These are phyloP conservation scores for Globisporangium irregulare DNA, from an alignment of 352 stramenopile genomes.

Conservation along the genomic window DNA sequence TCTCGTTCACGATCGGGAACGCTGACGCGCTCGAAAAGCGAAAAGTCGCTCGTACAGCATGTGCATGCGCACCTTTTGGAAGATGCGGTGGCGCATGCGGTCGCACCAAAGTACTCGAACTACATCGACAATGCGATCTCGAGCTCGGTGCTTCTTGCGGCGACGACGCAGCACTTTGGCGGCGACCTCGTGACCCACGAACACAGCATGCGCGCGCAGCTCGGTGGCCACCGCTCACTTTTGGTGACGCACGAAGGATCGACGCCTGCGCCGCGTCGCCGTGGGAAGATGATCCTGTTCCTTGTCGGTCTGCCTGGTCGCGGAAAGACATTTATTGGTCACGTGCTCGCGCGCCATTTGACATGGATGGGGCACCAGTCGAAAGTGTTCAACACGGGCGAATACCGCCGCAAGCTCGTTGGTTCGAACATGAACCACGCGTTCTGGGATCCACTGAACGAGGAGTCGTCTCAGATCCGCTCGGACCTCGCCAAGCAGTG, in stretches of 20 bases:
- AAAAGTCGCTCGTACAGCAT: constrained; percentile 49
- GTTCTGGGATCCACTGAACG: constrained; percentile 81
- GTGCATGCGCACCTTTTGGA: constrained; percentile 1
- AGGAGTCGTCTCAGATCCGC: constrained; percentile 65
- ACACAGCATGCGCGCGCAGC: constrained; percentile 63
- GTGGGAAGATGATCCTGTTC: constrained; percentile 80
- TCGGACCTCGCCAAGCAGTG: constrained; percentile 65
- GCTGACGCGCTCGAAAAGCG: constrained; percentile 69
- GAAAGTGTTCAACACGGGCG: constrained; percentile 79
- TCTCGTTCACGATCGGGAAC: constrained; percentile 44
- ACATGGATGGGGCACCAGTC: constrained; percentile 86
- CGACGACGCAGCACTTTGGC: constrained; percentile 84
- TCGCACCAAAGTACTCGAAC: constrained; percentile 67
- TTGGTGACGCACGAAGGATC: constrained; percentile 36
- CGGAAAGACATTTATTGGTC: constrained; percentile 85
- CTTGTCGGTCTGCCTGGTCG: constrained; percentile 72
- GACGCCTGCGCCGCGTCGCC: constrained; percentile 36
- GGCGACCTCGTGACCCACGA: constrained; percentile 80
- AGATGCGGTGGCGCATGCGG: background rate
- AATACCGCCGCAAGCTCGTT: constrained; percentile 72
- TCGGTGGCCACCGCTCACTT: constrained; percentile 70
- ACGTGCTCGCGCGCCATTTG: constrained; percentile 78
- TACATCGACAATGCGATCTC: constrained; percentile 65
- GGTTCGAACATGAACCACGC: constrained; percentile 69
- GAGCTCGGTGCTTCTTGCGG: constrained; percentile 70